phyloP scores from a whole-genome alignment of 495 filamentous ascomycete species.

The Elasticomyces elasticus region DNA sequence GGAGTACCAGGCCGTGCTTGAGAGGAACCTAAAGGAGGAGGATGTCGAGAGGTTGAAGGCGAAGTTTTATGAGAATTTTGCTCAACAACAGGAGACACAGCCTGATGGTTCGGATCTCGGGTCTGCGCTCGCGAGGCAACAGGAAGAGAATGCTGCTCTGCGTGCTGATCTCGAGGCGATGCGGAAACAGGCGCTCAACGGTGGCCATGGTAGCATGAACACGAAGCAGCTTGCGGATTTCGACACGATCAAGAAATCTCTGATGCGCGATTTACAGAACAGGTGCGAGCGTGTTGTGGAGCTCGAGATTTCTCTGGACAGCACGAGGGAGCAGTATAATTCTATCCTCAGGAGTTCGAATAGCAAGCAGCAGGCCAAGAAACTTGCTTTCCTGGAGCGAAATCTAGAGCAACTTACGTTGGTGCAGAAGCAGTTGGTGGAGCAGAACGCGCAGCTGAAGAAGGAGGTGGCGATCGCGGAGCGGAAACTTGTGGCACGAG shows the following conservation, averaged over 20 bases:
- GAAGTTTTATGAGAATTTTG: constrained; percentile 64
- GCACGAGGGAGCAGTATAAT: constrained; percentile 97
- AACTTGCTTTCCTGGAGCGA: constrained; percentile 98
- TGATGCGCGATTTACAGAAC: constrained; percentile 98
- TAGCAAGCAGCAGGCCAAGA: constrained; percentile 97
- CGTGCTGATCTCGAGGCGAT: constrained; percentile 65
- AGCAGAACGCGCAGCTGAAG: constrained; percentile 92
- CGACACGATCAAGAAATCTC: constrained; percentile 97
- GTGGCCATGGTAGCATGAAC: constrained; percentile 37
- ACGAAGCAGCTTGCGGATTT: constrained; percentile 94
- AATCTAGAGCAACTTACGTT: constrained; percentile 96
- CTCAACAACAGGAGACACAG: constrained; percentile 60
- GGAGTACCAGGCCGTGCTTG: constrained; percentile 71
- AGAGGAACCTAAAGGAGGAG: constrained; percentile 65
- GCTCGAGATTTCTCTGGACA: constrained; percentile 90
- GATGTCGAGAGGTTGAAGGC: constrained; percentile 77
- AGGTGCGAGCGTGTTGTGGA: constrained; percentile 93
- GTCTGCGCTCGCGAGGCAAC: constrained; percentile 57
- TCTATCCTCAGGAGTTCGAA: constrained; percentile 91
- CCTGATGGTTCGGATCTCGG: constrained; percentile 57
- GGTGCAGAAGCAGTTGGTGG: constrained; percentile 92
- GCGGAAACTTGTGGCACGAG: constrained; percentile 88
- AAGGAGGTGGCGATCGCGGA: constrained; percentile 99
- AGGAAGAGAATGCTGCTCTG: constrained; percentile 66
- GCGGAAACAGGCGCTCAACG: constrained; percentile 54